These are phyloP conservation scores for Stagonosporopsis vannaccii DNA, from an alignment of 2,329 filamentous ascomycete genomes.

Conservation along the genomic window DNA sequence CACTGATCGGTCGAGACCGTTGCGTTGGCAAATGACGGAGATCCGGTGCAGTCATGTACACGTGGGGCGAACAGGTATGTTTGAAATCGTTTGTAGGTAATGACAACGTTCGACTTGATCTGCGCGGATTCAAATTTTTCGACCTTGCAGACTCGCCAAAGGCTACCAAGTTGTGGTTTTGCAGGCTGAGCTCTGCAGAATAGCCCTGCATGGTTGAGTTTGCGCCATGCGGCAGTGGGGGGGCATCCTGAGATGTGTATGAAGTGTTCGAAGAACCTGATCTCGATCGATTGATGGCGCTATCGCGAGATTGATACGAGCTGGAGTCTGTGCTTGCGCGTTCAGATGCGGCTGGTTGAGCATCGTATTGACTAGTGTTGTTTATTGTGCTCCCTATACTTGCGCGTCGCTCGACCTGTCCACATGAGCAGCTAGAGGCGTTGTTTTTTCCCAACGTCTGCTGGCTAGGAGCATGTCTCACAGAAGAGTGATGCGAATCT, in stretches of 20 bases:
- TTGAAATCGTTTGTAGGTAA: not conserved
- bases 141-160: conserved; percentile 18
- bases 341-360: conserved; percentile 14
- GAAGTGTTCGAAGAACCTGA: conserved; percentile 24
- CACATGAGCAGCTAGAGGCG: conserved; percentile 12
- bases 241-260: conserved; percentile 11
- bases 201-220: conserved; percentile 6
- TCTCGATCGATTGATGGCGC: conserved; percentile 17
- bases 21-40: conserved; percentile 8
- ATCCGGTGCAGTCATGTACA: conserved; percentile 9
- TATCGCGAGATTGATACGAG: conserved; percentile 22
- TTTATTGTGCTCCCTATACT: conserved; percentile 10
- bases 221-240: conserved; percentile 15
- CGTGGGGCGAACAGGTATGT: conserved; percentile 1
- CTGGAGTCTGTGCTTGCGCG: conserved; percentile 21
- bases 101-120: conserved; percentile 10
- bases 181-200: conserved; percentile 11
- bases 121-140: conserved; percentile 2
- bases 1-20: conserved; percentile 4
- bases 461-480: conserved; percentile 21
- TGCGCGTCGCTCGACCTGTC: conserved; percentile 10
- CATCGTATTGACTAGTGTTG: conserved; percentile 4
- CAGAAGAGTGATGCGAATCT: conserved; percentile 14
- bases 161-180: conserved; percentile 12
- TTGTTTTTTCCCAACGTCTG: conserved; percentile 27